phyloP scores from a whole-genome alignment of 202 grass and related monocot species.

The Dendrocalamus latiflorus region DNA sequence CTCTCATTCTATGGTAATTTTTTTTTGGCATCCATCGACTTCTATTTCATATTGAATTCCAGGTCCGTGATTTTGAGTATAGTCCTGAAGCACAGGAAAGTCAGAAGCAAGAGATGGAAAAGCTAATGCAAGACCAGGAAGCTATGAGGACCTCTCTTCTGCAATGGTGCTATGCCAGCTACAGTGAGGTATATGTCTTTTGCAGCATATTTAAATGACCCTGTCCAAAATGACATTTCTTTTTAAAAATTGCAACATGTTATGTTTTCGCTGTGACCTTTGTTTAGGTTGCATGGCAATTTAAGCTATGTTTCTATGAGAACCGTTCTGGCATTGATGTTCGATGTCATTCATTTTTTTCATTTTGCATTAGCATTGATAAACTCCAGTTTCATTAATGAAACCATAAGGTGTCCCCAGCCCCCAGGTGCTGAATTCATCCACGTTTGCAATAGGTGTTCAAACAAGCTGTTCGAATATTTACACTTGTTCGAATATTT shows the following conservation, averaged over 20 bases:
- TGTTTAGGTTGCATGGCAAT: background rate
- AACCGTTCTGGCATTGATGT: background rate
- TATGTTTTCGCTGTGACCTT: background rate
- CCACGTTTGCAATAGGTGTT: background rate
- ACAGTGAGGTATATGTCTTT: conserved; percentile 75
- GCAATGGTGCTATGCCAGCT: conserved; percentile 97
- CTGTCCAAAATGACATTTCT: background rate
- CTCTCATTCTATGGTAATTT: too few relatives aligned
- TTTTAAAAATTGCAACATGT: background rate
- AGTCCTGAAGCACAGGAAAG: conserved; percentile 79
- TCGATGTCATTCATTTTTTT: background rate
- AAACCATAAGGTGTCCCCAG: background rate
- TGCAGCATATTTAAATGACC: background rate
- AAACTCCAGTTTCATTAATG: background rate
- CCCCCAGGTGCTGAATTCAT: background rate
- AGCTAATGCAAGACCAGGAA: conserved; percentile 85
- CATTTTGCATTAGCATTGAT: background rate
- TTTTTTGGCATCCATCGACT: background rate
- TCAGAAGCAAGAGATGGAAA: conserved; percentile 80
- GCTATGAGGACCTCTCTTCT: too few relatives aligned
- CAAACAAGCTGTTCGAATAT: background rate
- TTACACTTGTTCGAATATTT: too few relatives aligned
- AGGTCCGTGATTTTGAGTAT: conserved; percentile 90
- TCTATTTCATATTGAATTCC: conserved; percentile 18
- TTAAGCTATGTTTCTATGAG: background rate